Evolutionary conservation across 2,329 filamentous ascomycete species (phyloP).

Genomic region (Hortaea werneckii): DNA sequence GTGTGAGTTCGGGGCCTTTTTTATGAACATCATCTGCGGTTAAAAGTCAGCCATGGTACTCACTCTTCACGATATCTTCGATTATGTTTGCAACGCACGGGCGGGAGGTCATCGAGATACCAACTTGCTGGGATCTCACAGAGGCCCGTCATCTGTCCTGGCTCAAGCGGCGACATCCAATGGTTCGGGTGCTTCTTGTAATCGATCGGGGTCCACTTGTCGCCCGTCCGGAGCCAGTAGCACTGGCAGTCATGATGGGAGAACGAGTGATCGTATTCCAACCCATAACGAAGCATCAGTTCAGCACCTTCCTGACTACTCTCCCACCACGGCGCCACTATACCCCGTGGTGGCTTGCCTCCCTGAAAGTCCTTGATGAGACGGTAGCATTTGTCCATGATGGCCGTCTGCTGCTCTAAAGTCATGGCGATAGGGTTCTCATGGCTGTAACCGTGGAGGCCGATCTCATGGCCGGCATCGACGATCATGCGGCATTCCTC

Average conservation of each 20-base stretch:
- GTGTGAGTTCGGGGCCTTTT: constrained; percentile 48
- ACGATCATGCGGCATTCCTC: constrained; percentile 36
- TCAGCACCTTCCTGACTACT: constrained; percentile 29
- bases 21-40: constrained; percentile 67
- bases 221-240: constrained; percentile 38
- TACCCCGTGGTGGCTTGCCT: constrained; percentile 33
- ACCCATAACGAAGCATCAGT: constrained; percentile 32
- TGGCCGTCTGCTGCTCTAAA: constrained; percentile 26
- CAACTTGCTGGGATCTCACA: constrained; percentile 40
- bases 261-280: constrained; percentile 39
- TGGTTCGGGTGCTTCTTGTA: constrained; percentile 44
- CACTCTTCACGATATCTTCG: too few relatives aligned
- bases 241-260: constrained; percentile 39
- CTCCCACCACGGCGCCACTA: constrained; percentile 36
- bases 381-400: constrained; percentile 30
- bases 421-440: constrained; percentile 25
- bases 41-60: too few relatives aligned
- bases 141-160: constrained; percentile 23
- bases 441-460: constrained; percentile 29
- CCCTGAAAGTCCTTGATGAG: constrained; percentile 37
- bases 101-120: constrained; percentile 32
- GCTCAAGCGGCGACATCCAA: constrained; percentile 32
- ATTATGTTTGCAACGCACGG: too few relatives aligned
- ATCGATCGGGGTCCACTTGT: constrained; percentile 59
- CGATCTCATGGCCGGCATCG: constrained; percentile 34